Evolutionary conservation across 2,329 filamentous ascomycete genomes (phyloP), one percentile per base, ranked within the genome.

Genomic region (Aspergillus calidoustus): DNA sequence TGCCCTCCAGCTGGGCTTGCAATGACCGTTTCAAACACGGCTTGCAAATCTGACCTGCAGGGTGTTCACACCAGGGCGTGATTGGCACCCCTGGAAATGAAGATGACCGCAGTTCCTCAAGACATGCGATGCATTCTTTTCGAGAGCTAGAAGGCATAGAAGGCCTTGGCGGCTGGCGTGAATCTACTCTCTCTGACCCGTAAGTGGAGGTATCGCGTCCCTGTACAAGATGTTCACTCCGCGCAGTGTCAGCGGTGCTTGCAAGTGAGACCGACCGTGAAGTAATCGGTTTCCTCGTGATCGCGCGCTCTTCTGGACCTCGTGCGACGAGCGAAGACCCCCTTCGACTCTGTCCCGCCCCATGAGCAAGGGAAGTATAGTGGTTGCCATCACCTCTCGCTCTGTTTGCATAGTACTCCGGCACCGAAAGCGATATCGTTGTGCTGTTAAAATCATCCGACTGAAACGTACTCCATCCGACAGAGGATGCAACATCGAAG

Each of bases 71-170:
- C 9, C 17, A 31, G 17, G 25, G 30, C n/a, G 43, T 48, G 8
- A 56, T 38, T 13, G 54, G 44, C 11, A 3, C 25, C 28, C 19
- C 9, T 13, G 54, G 28, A 19, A 56, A 56, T 8, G 44, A 49
- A 30, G 54, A 56, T 30, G 48, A 22, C 15, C 13, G 54, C 15
- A 56, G 15, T 31, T 48, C 28, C 17, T 56, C 54, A 30, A 56
- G 43, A 25, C 54, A 56, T 25, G 54, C 34, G 44, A 56, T 30
- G 30, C 54, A 56, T 19, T 56, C 34, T 46, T 30, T 46, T n/a
- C 25, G 23, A 15, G 25, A 4, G n/a, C 23, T 50, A 30, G 25
- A 6, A 50, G 48, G 34, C 11, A 41, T 50, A n/a, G 48, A 25
- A 48, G 46, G 22, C 22, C 34, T 8, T 17, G 9, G 34, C 13